Conservation (phyloP, 1,284 basidiomycete genomes). For the Naganishia liquefaciens region DNA sequence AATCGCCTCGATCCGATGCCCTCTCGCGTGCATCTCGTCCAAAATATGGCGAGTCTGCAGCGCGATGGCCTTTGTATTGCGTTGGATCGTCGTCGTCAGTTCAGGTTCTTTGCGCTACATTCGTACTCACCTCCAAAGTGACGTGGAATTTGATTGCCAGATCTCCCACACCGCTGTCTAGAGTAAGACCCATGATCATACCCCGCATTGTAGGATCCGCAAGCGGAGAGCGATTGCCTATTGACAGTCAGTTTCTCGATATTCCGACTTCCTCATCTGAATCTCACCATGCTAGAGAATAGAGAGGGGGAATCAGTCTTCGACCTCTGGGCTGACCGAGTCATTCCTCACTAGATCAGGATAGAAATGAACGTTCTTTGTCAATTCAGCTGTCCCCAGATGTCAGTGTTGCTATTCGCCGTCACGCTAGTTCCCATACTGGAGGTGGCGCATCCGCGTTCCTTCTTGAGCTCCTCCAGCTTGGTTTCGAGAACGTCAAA, state of each 20-base stretch:
- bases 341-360: slow-evolving; percentile 70
- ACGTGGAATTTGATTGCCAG: slow-evolving; percentile 88
- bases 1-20: slow-evolving; percentile 80
- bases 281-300: slow-evolving; percentile 32
- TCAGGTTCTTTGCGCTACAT: not conserved
- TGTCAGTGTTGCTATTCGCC: slow-evolving; percentile 13
- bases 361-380: slow-evolving; percentile 88
- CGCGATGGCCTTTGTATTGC: slow-evolving; percentile 70
- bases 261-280: not conserved
- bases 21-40: slow-evolving; percentile 81
- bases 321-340: not conserved
- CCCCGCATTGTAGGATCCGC: slow-evolving; percentile 93
- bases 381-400: slow-evolving; percentile 66
- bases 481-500: slow-evolving; percentile 69
- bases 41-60: slow-evolving; percentile 95
- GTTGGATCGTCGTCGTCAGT: not conserved
- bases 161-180: slow-evolving; percentile 76
- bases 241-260: not conserved
- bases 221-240: slow-evolving; percentile 92
- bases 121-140: slow-evolving; percentile 67
- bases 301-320: not conserved
- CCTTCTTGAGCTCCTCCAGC: slow-evolving; percentile 67
- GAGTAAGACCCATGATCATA: slow-evolving; percentile 80
- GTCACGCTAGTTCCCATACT: slow-evolving; percentile 46
- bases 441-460: slow-evolving; percentile 63